Evolutionary conservation across 257 asterid species (phyloP).

Genomic region (Fraxinus americana): DNA sequence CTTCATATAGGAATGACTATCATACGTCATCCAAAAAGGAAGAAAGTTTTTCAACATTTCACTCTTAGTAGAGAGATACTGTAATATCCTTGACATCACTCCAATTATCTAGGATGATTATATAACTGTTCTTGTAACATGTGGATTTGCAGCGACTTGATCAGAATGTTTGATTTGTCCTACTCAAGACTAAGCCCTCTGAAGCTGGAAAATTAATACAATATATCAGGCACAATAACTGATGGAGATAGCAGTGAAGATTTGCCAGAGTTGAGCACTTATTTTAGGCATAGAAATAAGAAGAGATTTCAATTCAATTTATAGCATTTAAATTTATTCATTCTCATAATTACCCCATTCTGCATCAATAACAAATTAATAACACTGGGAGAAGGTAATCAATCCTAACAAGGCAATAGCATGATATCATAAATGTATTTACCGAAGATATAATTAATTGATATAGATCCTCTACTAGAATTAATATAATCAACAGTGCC

Average conservation of each 20-base stretch:
- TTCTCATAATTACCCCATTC: background rate
- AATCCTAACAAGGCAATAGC: background rate
- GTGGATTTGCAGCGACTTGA: background rate
- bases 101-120: background rate
- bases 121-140: background rate
- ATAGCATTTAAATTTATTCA: background rate
- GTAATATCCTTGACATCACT: background rate
- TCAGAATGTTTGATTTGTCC: background rate
- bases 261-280: background rate
- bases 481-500: conserved; percentile 8
- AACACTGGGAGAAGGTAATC: background rate
- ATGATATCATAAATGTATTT: background rate
- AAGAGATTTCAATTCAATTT: background rate
- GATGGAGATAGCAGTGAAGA: background rate
- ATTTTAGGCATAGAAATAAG: background rate
- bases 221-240: background rate
- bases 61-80: background rate
- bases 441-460: conserved; percentile 14
- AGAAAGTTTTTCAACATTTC: background rate
- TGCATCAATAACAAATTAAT: background rate
- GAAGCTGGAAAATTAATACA: background rate
- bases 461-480: conserved; percentile 1
- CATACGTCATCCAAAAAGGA: background rate
- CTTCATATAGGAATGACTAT: background rate
- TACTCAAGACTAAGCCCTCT: background rate